A percentile compares a stretch with the other conserved stretches of the same genome.
These are phyloP conservation scores for Castanopsis chinensis DNA, from an alignment of 306 rosid species.

Conservation along the genomic window DNA sequence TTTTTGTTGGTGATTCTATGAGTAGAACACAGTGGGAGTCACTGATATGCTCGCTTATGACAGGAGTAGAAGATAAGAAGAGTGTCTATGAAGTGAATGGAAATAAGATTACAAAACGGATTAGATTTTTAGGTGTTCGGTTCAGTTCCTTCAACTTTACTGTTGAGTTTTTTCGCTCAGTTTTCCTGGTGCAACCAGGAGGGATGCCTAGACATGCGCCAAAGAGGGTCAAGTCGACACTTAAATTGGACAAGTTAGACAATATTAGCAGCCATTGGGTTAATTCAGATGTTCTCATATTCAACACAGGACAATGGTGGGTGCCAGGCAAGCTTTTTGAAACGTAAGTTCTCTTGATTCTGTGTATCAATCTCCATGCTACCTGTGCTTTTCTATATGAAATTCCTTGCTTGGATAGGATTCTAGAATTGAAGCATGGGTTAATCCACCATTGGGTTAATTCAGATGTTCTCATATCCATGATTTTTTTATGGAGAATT, in stretches of 20 bases:
- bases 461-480: background rate
- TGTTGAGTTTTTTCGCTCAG: slow-evolving; percentile 75
- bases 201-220: slow-evolving; percentile 59
- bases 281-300: slow-evolving; percentile 75
- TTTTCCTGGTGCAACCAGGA: slow-evolving; percentile 72
- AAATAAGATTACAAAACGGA: slow-evolving; percentile 61
- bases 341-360: slow-evolving; percentile 52
- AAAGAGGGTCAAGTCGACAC: slow-evolving; percentile 74
- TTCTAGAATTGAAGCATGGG: background rate
- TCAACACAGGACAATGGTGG: slow-evolving; percentile 99
- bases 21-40: slow-evolving; percentile 95
- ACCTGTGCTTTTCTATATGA: background rate
- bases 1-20: slow-evolving; percentile 91
- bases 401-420: slow-evolving; percentile 2
- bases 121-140: slow-evolving; percentile 69
- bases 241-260: slow-evolving; percentile 68
- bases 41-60: slow-evolving; percentile 78
- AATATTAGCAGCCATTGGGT: slow-evolving; percentile 65
- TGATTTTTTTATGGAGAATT: background rate
- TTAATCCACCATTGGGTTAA: background rate
- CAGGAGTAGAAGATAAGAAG: slow-evolving; percentile 70
- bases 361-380: background rate
- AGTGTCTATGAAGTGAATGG: slow-evolving; percentile 74
- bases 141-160: slow-evolving; percentile 76
- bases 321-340: slow-evolving; percentile 78